Evolutionary conservation across 768 basidiomycete genomes (phyloP).

Genomic region (Hygrophoropsis aurantiaca): DNA sequence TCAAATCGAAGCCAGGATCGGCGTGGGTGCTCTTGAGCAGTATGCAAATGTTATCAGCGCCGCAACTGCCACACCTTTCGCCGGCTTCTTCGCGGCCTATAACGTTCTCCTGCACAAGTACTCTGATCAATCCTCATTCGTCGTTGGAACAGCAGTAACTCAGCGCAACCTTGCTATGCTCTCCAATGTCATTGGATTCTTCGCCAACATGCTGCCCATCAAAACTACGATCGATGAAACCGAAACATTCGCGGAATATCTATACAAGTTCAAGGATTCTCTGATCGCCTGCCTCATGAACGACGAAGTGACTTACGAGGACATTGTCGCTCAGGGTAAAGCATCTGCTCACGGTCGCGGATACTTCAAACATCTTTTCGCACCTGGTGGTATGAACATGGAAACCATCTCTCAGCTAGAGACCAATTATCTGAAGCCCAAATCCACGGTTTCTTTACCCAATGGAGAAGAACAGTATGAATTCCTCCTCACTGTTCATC

Average conservation of each 20-base stretch:
- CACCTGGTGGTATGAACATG: conserved; percentile 28
- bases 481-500: conserved; percentile 22
- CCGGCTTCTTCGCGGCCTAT: conserved; percentile 31
- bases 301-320: too few relatives aligned
- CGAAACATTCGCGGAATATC: conserved; percentile 21
- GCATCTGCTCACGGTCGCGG: conserved; percentile 21
- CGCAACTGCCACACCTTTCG: conserved; percentile 21
- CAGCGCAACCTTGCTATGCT: too few relatives aligned
- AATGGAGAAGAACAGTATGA: too few relatives aligned
- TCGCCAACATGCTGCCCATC: conserved; percentile 29
- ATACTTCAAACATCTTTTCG: conserved; percentile 32
- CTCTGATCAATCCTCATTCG: conserved; percentile 26
- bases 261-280: conserved; percentile 18
- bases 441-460: too few relatives aligned
- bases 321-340: conserved; percentile 25
- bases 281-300: conserved; percentile 22
- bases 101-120: conserved; percentile 34
- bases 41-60: conserved; percentile 20
- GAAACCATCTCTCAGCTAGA: conserved; percentile 23
- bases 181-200: too few relatives aligned
- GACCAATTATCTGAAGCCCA: too few relatives aligned
- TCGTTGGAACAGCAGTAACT: conserved; percentile 30
- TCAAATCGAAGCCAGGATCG: conserved; percentile 21
- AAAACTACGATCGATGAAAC: conserved; percentile 25
- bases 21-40: conserved; percentile 10